A percentile compares a stretch with the other conserved stretches of the same genome.
These are phyloP conservation scores for Parastagonospora nodorum DNA, from an alignment of 2,329 filamentous ascomycete genomes.

Conservation along the genomic window DNA sequence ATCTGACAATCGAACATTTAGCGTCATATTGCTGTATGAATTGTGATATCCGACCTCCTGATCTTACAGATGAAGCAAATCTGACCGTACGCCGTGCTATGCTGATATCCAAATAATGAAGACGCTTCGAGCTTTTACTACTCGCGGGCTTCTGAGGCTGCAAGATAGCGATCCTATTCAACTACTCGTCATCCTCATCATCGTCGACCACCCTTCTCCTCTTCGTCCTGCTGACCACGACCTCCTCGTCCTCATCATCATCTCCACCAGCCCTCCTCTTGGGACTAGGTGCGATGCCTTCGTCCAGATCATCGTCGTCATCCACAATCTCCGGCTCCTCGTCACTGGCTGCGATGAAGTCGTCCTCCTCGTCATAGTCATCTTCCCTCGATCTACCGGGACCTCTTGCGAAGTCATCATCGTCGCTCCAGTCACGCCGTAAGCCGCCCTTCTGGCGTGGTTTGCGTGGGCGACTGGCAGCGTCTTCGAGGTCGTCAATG, in stretches of 20 bases:
- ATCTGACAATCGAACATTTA: not conserved
- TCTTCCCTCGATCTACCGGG: slow-evolving; percentile 66
- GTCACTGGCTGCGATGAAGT: slow-evolving; percentile 76
- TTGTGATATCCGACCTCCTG: not conserved
- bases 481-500: slow-evolving; percentile 64
- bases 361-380: slow-evolving; percentile 80
- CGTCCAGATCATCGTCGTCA: slow-evolving; percentile 61
- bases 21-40: not conserved
- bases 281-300: slow-evolving; percentile 51
- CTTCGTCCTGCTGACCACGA: slow-evolving; percentile 37
- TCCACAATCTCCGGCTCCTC: slow-evolving; percentile 69
- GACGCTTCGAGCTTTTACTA: not conserved
- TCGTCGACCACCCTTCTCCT: slow-evolving; percentile 55
- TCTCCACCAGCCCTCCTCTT: slow-evolving; percentile 46
- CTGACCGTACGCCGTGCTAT: slow-evolving; percentile 28
- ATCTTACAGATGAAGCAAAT: slow-evolving; percentile 7
- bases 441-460: slow-evolving; percentile 44
- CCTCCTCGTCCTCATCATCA: slow-evolving; percentile 44
- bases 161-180: not conserved
- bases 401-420: slow-evolving; percentile 73
- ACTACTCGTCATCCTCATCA: slow-evolving; percentile 54
- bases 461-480: slow-evolving; percentile 37
- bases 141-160: not conserved
- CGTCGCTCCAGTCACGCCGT: slow-evolving; percentile 65
- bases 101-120: slow-evolving; percentile 16